phyloP scores from a whole-genome alignment of 208 protist species.

The Lotmaria passim region DNA sequence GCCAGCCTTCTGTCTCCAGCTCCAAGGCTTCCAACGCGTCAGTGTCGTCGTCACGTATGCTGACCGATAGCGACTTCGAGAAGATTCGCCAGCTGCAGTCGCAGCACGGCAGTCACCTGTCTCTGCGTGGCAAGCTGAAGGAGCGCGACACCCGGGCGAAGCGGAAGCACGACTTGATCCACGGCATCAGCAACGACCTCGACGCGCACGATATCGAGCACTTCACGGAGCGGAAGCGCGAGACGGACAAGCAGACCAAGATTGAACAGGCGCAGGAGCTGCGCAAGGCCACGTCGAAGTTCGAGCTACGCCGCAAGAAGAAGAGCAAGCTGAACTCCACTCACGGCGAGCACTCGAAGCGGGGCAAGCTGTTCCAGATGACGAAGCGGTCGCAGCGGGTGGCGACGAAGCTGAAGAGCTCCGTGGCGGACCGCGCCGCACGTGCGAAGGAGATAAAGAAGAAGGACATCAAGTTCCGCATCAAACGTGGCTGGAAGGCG shows the following conservation, averaged over 20 bases:
- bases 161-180: conserved; percentile 71
- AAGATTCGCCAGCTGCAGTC: conserved; percentile 78
- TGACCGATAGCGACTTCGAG: conserved; percentile 86
- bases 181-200: conserved; percentile 81
- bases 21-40: conserved; percentile 45
- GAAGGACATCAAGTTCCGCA: conserved; percentile 94
- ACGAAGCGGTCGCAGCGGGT: conserved; percentile 89
- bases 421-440: conserved; percentile 68
- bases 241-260: conserved; percentile 83
- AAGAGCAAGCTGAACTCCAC: conserved; percentile 92
- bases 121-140: conserved; percentile 78
- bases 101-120: conserved; percentile 74
- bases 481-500: conserved; percentile 91
- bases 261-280: conserved; percentile 83
- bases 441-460: conserved; percentile 91
- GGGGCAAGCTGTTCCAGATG: conserved; percentile 92
- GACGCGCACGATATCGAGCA: conserved; percentile 85
- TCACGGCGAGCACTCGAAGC: conserved; percentile 85
- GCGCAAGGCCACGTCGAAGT: conserved; percentile 81
- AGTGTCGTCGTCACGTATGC: conserved; percentile 61
- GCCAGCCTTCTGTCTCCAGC: conserved; percentile 38
- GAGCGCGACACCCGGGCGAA: conserved; percentile 57
- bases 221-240: conserved; percentile 84
- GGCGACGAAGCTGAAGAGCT: conserved; percentile 84
- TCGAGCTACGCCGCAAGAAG: conserved; percentile 89